phyloP scores from a whole-genome alignment of 73 alveolate genomes.

The Paramecium caudatum region DNA sequence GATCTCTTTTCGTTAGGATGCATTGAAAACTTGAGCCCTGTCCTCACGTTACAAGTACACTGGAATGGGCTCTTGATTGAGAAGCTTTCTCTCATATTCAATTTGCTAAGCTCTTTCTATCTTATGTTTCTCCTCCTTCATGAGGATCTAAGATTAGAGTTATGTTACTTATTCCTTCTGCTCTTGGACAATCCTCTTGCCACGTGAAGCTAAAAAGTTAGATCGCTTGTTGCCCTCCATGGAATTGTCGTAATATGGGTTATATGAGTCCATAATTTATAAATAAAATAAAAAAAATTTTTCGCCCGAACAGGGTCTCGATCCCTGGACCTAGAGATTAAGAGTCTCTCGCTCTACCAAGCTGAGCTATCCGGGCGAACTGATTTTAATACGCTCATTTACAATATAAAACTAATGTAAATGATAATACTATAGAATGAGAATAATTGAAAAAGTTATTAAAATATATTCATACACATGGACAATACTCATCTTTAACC shows the following conservation, averaged over 20 bases:
- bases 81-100: not conserved
- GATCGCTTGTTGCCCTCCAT: not conserved
- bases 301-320: slow-evolving; percentile 58
- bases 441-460: too few species aligned
- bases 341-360: slow-evolving; percentile 55
- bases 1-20: slow-evolving; percentile 36
- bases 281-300: not conserved
- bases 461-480: too few species aligned
- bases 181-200: slow-evolving; percentile 11
- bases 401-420: too few species aligned
- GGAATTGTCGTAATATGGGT: slow-evolving; percentile 52
- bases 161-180: slow-evolving; percentile 35
- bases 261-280: not conserved
- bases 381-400: not conserved
- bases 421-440: too few species aligned
- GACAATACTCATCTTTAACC: too few species aligned
- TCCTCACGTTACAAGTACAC: slow-evolving; percentile 9
- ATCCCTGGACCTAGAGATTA: slow-evolving; percentile 5
- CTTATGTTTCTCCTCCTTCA: slow-evolving; percentile 40
- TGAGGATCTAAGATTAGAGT: not conserved
- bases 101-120: slow-evolving; percentile 44
- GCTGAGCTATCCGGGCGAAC: slow-evolving; percentile 59
- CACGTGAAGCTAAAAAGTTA: slow-evolving; percentile 35
- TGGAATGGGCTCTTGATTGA: not conserved
- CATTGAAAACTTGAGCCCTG: not conserved